phyloP scores from a whole-genome alignment of 2,329 filamentous ascomycete species.

The Fusarium ramigenum region DNA sequence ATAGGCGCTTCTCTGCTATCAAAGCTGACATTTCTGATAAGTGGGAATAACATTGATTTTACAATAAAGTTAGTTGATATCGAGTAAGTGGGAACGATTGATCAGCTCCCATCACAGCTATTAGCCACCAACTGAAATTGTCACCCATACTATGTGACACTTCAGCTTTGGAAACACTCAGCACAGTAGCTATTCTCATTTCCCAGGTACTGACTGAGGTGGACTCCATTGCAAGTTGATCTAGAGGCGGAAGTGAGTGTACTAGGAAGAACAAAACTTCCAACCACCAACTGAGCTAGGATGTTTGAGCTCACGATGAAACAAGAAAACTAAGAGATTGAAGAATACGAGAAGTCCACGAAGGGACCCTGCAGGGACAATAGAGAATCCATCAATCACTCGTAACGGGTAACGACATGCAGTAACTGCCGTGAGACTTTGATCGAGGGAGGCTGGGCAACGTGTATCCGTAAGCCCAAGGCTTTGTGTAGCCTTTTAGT shows the following conservation, averaged over 20 bases:
- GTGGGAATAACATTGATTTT: neutral
- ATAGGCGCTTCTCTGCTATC: neutral
- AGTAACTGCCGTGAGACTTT: conserved; percentile 24
- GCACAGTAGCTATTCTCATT: too few species aligned
- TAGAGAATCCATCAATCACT: conserved; percentile 20
- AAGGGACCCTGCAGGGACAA: conserved; percentile 10
- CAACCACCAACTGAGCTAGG: neutral
- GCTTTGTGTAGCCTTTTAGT: neutral
- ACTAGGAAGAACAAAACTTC: neutral
- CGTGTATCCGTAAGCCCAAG: conserved; percentile 6
- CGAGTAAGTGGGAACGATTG: neutral
- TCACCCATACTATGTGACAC: too few species aligned
- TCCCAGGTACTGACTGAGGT: neutral
- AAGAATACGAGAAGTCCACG: conserved; percentile 20
- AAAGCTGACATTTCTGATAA: too few species aligned
- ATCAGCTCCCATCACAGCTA: neutral
- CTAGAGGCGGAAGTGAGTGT: neutral
- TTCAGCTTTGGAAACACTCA: neutral
- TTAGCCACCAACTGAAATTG: neutral
- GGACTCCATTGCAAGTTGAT: neutral
- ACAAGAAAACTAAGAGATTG: neutral
- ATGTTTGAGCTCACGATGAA: neutral
- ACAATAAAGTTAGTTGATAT: too few species aligned
- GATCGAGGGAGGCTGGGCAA: conserved; percentile 34
- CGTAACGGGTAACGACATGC: conserved; percentile 18